Percentiles rank a stretch among this genome's conserved stretches.
These are phyloP conservation scores for Candida silvicultrix DNA, from an alignment of 805 yeast species.

Conservation along the genomic window DNA sequence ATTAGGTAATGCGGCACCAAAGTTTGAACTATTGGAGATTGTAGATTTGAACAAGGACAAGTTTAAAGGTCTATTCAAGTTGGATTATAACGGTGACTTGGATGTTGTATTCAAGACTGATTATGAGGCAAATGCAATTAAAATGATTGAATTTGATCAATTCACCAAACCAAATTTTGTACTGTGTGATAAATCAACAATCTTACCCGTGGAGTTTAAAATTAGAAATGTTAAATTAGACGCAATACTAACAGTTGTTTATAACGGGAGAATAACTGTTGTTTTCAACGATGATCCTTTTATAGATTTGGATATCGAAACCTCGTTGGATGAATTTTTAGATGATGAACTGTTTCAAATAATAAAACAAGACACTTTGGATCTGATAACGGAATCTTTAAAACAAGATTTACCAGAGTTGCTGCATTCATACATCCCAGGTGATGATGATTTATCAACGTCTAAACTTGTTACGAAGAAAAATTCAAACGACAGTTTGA, in stretches of 20 bases:
- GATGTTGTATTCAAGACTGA: constrained; percentile 13
- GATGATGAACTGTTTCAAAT: constrained; percentile 18
- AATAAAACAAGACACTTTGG: constrained; percentile 15
- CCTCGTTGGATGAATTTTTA: constrained; percentile 21
- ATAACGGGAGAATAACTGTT: constrained; percentile 13
- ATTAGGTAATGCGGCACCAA: constrained; percentile 14
- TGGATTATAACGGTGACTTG: constrained; percentile 17
- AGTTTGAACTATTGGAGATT: constrained; percentile 16
- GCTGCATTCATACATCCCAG: constrained; percentile 9
- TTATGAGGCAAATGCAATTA: constrained; percentile 20
- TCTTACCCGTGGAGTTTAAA: constrained; percentile 20
- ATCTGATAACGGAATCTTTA: constrained; percentile 12
- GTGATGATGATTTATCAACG: too few relatives aligned
- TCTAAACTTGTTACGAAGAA: too few relatives aligned
- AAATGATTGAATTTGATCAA: constrained; percentile 18
- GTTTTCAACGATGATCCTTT: constrained; percentile 21
- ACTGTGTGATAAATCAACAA: constrained; percentile 16
- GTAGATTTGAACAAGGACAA: constrained; percentile 12
- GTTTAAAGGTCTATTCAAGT: constrained; percentile 20
- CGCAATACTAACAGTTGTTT: constrained; percentile 17
- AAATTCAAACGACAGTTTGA: background rate
- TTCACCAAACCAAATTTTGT: constrained; percentile 22
- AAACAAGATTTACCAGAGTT: constrained; percentile 19
- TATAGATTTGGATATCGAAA: constrained; percentile 17
- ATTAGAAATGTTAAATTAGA: constrained; percentile 14